Conservation (phyloP, 306 rosid genomes). For the Lathyrus sativus region DNA sequence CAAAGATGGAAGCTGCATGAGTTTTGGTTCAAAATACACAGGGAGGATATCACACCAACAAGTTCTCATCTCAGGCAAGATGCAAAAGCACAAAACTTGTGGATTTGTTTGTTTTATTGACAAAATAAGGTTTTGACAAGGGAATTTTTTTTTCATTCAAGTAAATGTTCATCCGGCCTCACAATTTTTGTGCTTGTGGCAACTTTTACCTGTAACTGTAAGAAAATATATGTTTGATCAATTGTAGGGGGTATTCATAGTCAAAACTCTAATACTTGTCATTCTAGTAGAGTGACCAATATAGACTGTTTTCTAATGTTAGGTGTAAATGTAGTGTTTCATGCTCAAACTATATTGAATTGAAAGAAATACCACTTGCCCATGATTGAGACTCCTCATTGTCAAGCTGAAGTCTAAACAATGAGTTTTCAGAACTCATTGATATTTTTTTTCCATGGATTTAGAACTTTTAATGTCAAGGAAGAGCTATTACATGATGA, state of each 20-base stretch:
- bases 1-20: slow-evolving; percentile 39
- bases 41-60: slow-evolving; percentile 30
- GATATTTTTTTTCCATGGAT: background rate
- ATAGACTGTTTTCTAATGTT: slow-evolving; percentile 11
- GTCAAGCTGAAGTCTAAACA: slow-evolving; percentile 10
- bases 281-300: slow-evolving; percentile 2
- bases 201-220: background rate
- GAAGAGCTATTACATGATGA: slow-evolving; percentile 18
- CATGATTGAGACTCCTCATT: slow-evolving; percentile 30
- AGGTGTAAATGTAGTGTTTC: slow-evolving; percentile 37
- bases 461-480: slow-evolving; percentile 17
- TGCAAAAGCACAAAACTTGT: slow-evolving; percentile 20
- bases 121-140: slow-evolving; percentile 2
- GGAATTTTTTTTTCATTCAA: background rate
- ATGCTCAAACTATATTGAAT: background rate
- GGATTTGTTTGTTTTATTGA: slow-evolving; percentile 15
- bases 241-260: slow-evolving; percentile 15
- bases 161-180: background rate
- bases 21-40: slow-evolving; percentile 27
- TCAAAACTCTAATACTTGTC: slow-evolving; percentile 25
- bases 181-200: background rate
- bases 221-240: background rate
- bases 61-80: slow-evolving; percentile 18
- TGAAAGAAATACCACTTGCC: slow-evolving; percentile 26
- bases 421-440: slow-evolving; percentile 2